Percentiles rank a stretch among this genome's conserved stretches.
phyloP scores from a whole-genome alignment of 192 early-diverging fungal species.

The Gonapodya prolifera region DNA sequence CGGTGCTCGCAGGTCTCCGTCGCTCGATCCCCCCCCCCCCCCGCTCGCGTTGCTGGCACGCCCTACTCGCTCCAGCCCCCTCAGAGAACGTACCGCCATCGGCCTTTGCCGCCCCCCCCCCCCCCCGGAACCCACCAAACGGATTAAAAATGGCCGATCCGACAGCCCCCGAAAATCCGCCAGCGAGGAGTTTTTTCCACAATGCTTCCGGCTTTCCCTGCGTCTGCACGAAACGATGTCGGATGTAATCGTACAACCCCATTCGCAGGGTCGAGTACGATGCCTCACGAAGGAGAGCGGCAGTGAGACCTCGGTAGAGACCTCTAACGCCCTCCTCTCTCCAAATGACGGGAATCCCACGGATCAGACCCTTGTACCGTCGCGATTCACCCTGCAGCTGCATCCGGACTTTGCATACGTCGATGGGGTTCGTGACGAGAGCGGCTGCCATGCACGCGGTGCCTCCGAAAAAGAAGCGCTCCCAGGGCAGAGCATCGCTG shows the following conservation, averaged over 20 bases:
- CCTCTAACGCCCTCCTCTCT: slow-evolving; percentile 13
- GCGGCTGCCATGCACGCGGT: background rate
- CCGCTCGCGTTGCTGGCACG: no score
- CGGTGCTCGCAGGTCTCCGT: no score
- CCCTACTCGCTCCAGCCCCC: no score
- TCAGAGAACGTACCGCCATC: no score
- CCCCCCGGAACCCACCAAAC: no score
- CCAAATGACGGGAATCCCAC: slow-evolving; percentile 3
- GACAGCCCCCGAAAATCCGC: slow-evolving; percentile 14
- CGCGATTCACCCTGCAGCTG: background rate
- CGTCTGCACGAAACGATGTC: background rate
- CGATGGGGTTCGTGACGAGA: background rate
- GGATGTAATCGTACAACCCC: slow-evolving; percentile 13
- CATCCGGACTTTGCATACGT: background rate
- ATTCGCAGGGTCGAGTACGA: slow-evolving; percentile 21
- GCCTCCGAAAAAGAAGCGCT: background rate
- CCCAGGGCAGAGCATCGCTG: background rate
- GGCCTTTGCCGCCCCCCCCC: no score
- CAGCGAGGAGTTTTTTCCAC: slow-evolving; percentile 19
- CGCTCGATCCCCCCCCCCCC: no score
- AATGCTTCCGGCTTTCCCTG: slow-evolving; percentile 8
- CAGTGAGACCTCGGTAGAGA: slow-evolving; percentile 16
- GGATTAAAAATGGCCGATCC: slow-evolving; percentile 15
- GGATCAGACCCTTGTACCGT: background rate
- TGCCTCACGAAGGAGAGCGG: slow-evolving; percentile 19